phyloP scores from a whole-genome alignment of 148 eudicot species.

The Rhododendron ovatum region DNA sequence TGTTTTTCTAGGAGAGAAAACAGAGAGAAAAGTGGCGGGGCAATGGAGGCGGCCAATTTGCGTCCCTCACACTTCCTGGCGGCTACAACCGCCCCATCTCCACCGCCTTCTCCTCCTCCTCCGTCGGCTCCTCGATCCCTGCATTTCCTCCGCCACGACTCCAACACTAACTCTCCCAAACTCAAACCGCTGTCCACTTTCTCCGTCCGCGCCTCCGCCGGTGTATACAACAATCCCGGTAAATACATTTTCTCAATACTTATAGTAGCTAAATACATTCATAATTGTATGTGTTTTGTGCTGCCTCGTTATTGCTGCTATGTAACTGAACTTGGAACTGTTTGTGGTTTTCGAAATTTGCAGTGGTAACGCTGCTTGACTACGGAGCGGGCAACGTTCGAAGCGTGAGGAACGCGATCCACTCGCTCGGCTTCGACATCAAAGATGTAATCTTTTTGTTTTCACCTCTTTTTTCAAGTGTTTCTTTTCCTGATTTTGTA shows the following conservation, averaged over 20 bases:
- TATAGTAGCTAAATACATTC: neutral
- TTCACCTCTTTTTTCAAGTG: neutral
- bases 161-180: slow-evolving; percentile 11
- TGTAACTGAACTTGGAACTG: neutral
- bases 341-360: neutral
- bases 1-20: neutral
- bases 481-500: neutral
- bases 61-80: slow-evolving; percentile 16
- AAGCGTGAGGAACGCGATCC: slow-evolving; percentile 83
- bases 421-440: slow-evolving; percentile 61
- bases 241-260: neutral
- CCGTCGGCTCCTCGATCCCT: slow-evolving; percentile 1
- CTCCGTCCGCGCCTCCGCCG: slow-evolving; percentile 46
- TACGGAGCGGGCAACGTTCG: slow-evolving; percentile 98
- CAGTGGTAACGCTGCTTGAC: slow-evolving; percentile 91
- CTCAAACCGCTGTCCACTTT: slow-evolving; percentile 27
- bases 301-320: neutral
- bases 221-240: slow-evolving; percentile 43
- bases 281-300: neutral
- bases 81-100: neutral
- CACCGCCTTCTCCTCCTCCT: neutral
- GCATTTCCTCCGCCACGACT: slow-evolving; percentile 9
- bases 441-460: slow-evolving; percentile 45
- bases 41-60: slow-evolving; percentile 30
- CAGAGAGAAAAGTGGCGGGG: neutral